Conservation (phyloP, 2,329 filamentous ascomycete species). For the Tolypocladium tropicale region DNA sequence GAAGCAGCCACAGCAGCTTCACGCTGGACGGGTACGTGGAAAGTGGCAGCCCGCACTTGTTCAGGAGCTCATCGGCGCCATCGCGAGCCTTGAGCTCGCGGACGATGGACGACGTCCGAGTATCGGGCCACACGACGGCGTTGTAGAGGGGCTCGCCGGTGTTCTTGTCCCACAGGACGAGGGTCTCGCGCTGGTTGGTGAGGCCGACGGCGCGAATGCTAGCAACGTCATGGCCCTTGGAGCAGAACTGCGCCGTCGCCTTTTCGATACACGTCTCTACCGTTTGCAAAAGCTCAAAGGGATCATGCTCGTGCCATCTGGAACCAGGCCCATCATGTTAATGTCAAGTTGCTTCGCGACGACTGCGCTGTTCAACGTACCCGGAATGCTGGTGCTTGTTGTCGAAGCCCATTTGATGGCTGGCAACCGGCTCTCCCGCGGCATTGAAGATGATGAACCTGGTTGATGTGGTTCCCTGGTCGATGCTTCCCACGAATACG, state of each 20-base stretch:
- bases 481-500: constrained; percentile 76
- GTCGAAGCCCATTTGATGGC: constrained; percentile 78
- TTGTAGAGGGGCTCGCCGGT: constrained; percentile 76
- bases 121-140: constrained; percentile 87
- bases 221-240: constrained; percentile 54
- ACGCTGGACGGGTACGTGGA: constrained; percentile 84
- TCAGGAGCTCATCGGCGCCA: constrained; percentile 57
- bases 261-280: constrained; percentile 73
- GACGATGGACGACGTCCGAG: constrained; percentile 61
- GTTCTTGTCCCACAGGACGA: constrained; percentile 70
- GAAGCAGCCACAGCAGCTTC: constrained; percentile 75
- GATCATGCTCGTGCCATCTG: constrained; percentile 88
- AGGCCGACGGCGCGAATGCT: constrained; percentile 74
- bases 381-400: constrained; percentile 79
- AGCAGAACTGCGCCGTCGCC: constrained; percentile 60
- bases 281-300: constrained; percentile 62
- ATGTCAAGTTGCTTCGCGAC: constrained; percentile 22
- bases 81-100: constrained; percentile 61
- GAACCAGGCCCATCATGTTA: constrained; percentile 1
- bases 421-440: constrained; percentile 64
- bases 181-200: constrained; percentile 86
- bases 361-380: constrained; percentile 31
- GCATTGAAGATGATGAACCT: constrained; percentile 86
- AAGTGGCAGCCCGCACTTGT: constrained; percentile 70
- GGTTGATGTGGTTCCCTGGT: constrained; percentile 83